Evolutionary conservation across 345 rosid genomes (phyloP).

Genomic region (Brassica rapa): DNA sequence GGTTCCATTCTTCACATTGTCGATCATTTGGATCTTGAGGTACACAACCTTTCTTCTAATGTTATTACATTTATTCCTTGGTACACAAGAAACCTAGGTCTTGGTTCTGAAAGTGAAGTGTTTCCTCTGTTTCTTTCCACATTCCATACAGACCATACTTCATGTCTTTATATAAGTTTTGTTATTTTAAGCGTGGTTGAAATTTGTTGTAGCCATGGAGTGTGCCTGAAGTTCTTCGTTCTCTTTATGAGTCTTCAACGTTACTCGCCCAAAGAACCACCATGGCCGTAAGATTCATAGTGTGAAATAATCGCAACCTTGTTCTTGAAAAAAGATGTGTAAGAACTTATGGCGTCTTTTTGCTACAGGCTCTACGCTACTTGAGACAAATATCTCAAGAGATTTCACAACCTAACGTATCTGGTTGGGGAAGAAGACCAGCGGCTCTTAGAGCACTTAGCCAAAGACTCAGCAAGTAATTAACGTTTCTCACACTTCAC

Average conservation of each 20-base stretch:
- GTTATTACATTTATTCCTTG: slow-evolving; percentile 2
- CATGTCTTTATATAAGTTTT: not conserved
- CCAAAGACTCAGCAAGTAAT: slow-evolving; percentile 85
- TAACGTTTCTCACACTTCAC: slow-evolving; percentile 16
- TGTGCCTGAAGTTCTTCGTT: slow-evolving; percentile 96
- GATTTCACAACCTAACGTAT: slow-evolving; percentile 81
- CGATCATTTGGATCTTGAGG: slow-evolving; percentile 95
- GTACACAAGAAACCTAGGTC: slow-evolving; percentile 26
- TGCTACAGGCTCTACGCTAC: slow-evolving; percentile 80
- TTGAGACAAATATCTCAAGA: slow-evolving; percentile 93
- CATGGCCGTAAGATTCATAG: slow-evolving; percentile 67
- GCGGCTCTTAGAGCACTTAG: slow-evolving; percentile 86
- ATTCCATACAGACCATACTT: not conserved
- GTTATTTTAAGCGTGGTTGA: not conserved
- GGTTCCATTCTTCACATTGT: slow-evolving; percentile 95
- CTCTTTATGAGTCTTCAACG: slow-evolving; percentile 90
- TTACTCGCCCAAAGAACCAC: slow-evolving; percentile 95
- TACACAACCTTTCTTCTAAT: slow-evolving; percentile 14
- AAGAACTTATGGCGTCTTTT: slow-evolving; percentile 5
- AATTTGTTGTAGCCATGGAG: slow-evolving; percentile 74
- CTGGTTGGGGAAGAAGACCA: slow-evolving; percentile 92
- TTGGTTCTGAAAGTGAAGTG: slow-evolving; percentile 12
- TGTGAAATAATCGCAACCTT: not conserved
- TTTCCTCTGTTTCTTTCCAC: not conserved
- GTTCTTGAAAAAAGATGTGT: not conserved